Base-by-base conservation (phyloP, 768 basidiomycete species). In the Lenzites betulinus region DNA sequence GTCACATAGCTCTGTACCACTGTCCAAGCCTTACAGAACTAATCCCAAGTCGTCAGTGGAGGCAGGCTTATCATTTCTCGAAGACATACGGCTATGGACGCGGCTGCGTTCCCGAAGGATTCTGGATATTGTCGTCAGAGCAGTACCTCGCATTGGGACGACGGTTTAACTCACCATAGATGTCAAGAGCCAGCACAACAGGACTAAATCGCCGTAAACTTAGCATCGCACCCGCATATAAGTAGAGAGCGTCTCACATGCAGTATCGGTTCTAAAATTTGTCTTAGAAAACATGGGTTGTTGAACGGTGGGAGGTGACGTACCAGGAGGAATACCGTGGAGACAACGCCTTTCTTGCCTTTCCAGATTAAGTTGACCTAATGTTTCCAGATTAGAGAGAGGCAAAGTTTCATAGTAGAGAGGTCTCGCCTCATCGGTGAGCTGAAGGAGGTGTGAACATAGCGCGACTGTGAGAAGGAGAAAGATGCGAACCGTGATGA, bases 11-110 rank as follows among this genome's bases (percentile, higher is more conserved):
- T 63, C 41, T 71, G 70, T 9, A 68, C 22, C 1, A 61, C 57
- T 7, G 70, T 71, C 70, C 70, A 71, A 2, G 65, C 59, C 39
- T 64, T 64, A 58, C 70, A 71, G 51, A 71, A 68, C 70, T 71
- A n/a, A 20, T 7, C 8, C 13, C 15, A 7, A 3, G 41, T 5
- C n/a, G 39, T 4, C 9, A 25, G 13, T 35, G 23, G 8, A 39
- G 25, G 20, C 15, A 30, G 18, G 7, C 33, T 20, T 15, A 11
- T 13, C 20, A 1, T 25, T 23, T 20, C 5, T 23, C 22, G 15
- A 22, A 28, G 25, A 36, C 20, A 16, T 58, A 69, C 68, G 49
- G 48, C 30, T 11, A 63, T 49, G 7, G 65, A 67, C 28, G 51
- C 53, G 0, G 62, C 44, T 2, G 56, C 59, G 30, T 67, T 44